Evolutionary conservation across 1,284 basidiomycete genomes (phyloP), one percentile per base, ranked within the genome.

Genomic region (Pseudozyma pruni): DNA sequence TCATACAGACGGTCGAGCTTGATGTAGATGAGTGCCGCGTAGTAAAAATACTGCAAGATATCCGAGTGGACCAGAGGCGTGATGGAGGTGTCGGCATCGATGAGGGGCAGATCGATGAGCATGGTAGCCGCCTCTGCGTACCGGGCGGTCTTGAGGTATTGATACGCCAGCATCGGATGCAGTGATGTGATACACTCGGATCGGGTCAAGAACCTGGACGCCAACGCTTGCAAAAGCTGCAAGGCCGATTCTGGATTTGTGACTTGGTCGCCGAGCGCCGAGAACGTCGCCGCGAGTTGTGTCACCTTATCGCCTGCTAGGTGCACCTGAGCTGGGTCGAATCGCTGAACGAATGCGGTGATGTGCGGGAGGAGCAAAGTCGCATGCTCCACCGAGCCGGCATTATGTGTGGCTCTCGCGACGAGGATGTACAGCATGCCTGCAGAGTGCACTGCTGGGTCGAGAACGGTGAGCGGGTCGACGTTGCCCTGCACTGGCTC

Each of bases 31-130:
- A 76, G 45, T 5, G 74, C 79, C 2, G 68, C 56, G 20, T 77
- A 70, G 64, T 79, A 78, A 31, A 74, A 72, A 52, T 76, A 81
- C 34, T 75, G 73, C 17, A 80, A 61, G 27, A 78, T 53, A 34
- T 78, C 76, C 7, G 63, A 59, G 32, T 62, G 52, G 2, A 43
- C 50, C 27, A 71, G 35, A 5, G 61, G 60, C 2, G 61, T 60
- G 46, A 71, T 25, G 27, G 56, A 39, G 17, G 54, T 54, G 35
- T 72, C 59, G 17, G 66, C 68, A 27, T 68, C 64, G 22, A 74
- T 68, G 39, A 72, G 40, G 8, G 61, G 66, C 8, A 55, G 44
- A 20, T 68, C 54, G 42, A 76, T 54, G 17, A 74, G 61, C 61
- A 58, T 60, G 11, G 57, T 71, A 4, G 60, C 54, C 11, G 72